Evolutionary conservation across 2,329 filamentous ascomycete species (phyloP).

Genomic region (Mycosphaerella sp.): DNA sequence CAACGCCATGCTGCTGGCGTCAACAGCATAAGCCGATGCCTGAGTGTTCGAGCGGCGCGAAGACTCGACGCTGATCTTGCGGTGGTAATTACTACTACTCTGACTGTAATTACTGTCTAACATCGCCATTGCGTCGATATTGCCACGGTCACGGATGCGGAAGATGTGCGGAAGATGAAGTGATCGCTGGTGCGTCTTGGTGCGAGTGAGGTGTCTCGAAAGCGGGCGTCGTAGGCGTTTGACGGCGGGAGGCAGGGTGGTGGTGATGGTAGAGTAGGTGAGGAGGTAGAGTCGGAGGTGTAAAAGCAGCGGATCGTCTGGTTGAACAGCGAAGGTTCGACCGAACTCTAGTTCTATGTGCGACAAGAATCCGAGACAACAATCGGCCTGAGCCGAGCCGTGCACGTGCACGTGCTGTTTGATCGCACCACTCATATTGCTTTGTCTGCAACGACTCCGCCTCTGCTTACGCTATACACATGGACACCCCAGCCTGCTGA

Average conservation of each 20-base stretch:
- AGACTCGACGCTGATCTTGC: slow-evolving; percentile 50
- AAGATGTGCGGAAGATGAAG: slow-evolving; percentile 5
- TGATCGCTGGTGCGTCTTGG: neutral
- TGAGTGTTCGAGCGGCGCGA: slow-evolving; percentile 68
- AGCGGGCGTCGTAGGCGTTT: neutral
- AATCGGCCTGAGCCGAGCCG: neutral
- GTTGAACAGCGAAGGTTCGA: neutral
- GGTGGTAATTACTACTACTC: slow-evolving; percentile 59
- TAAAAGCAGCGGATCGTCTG: neutral
- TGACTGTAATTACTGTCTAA: slow-evolving; percentile 61
- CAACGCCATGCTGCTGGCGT: slow-evolving; percentile 60
- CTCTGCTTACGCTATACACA: neutral
- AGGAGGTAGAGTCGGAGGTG: slow-evolving; percentile 5
- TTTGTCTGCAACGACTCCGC: neutral
- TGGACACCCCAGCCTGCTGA: slow-evolving; percentile 2
- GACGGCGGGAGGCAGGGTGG: neutral
- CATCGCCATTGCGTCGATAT: slow-evolving; percentile 57
- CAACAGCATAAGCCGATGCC: slow-evolving; percentile 86
- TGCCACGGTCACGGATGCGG: slow-evolving; percentile 42
- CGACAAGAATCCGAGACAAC: neutral
- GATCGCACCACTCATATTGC: slow-evolving; percentile 5
- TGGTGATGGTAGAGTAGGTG: slow-evolving; percentile 1
- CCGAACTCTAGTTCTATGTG: neutral
- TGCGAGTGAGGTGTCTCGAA: neutral
- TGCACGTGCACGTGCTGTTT: slow-evolving; percentile 2